phyloP scores from a whole-genome alignment of 2,329 filamentous ascomycete species.

The Amylocarpus encephaloides region DNA sequence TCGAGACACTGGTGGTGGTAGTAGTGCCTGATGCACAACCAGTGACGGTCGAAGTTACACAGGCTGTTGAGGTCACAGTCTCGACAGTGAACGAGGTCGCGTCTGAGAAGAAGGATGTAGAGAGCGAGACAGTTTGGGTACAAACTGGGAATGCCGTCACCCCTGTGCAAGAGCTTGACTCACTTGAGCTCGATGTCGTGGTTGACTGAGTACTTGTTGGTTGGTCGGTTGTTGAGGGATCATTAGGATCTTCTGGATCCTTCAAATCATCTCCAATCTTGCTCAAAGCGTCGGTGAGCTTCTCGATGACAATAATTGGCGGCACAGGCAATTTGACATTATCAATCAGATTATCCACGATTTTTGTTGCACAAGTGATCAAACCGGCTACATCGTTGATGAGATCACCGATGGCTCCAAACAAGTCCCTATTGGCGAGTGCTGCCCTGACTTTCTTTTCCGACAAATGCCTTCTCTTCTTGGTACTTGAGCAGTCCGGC shows the following conservation, averaged over 20 bases:
- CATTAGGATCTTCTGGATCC: slow-evolving; percentile 1
- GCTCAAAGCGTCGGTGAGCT: slow-evolving; percentile 10
- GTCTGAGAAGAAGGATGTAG: slow-evolving; percentile 6
- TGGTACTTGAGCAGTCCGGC: slow-evolving; percentile 6
- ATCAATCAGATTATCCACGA: slow-evolving; percentile 9
- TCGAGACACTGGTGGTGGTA: slow-evolving; percentile 4
- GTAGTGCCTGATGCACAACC: slow-evolving; percentile 3
- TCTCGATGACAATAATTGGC: slow-evolving; percentile 4
- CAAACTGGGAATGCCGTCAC: slow-evolving; percentile 3
- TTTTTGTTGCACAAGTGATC: slow-evolving; percentile 9
- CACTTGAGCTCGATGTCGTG: not conserved
- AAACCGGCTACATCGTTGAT: slow-evolving; percentile 8
- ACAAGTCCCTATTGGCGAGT: slow-evolving; percentile 6
- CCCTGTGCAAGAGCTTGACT: slow-evolving; percentile 3
- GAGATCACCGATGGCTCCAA: slow-evolving; percentile 1
- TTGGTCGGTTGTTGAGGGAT: slow-evolving; percentile 1
- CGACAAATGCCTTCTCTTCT: slow-evolving; percentile 7
- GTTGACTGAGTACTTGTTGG: not conserved
- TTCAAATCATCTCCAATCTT: slow-evolving; percentile 7
- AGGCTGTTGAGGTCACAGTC: slow-evolving; percentile 4
- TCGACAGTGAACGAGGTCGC: slow-evolving; percentile 3
- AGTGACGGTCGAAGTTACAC: slow-evolving; percentile 4
- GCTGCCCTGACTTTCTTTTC: slow-evolving; percentile 9
- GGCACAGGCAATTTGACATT: slow-evolving; percentile 4
- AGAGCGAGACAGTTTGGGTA: slow-evolving; percentile 6